These are phyloP conservation scores for Plantago major DNA, from an alignment of 257 asterid genomes.

Conservation along the genomic window DNA sequence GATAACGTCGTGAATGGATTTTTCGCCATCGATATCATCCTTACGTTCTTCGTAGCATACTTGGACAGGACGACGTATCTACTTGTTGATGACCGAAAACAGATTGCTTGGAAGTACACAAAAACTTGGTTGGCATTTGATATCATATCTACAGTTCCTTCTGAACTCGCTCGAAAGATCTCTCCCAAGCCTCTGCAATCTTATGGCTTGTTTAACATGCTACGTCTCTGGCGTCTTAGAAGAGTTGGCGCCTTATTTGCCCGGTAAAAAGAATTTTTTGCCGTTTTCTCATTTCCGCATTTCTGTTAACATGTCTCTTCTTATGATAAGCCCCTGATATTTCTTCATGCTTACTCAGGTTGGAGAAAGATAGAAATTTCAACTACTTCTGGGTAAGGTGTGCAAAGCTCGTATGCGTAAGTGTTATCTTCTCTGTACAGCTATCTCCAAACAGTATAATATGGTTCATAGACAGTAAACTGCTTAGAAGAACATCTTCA, in stretches of 20 bases:
- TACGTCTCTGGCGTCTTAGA: constrained; percentile 88
- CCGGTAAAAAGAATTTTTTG: constrained; percentile 32
- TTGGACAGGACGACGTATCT: constrained; percentile 58
- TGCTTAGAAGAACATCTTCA: too few relatives aligned
- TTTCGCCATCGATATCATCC: constrained; percentile 73
- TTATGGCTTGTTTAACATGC: constrained; percentile 81
- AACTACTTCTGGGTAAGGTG: constrained; percentile 93
- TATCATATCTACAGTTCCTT: constrained; percentile 71
- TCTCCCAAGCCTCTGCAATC: constrained; percentile 46
- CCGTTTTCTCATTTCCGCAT: background rate
- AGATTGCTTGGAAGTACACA: constrained; percentile 57
- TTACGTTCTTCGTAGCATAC: constrained; percentile 85
- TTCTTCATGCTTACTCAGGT: constrained; percentile 35
- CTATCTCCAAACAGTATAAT: background rate
- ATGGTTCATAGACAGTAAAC: background rate
- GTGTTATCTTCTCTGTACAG: constrained; percentile 19
- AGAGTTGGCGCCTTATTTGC: constrained; percentile 83
- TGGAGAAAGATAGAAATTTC: constrained; percentile 88
- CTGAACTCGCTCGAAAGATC: constrained; percentile 62
- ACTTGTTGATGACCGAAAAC: constrained; percentile 53
- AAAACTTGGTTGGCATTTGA: constrained; percentile 61
- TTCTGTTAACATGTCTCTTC: background rate
- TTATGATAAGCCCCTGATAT: background rate
- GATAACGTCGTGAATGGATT: constrained; percentile 82
- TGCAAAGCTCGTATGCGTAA: constrained; percentile 78